phyloP scores from a whole-genome alignment of 1,284 basidiomycete genomes.

The Laetiporus sulphureus region DNA sequence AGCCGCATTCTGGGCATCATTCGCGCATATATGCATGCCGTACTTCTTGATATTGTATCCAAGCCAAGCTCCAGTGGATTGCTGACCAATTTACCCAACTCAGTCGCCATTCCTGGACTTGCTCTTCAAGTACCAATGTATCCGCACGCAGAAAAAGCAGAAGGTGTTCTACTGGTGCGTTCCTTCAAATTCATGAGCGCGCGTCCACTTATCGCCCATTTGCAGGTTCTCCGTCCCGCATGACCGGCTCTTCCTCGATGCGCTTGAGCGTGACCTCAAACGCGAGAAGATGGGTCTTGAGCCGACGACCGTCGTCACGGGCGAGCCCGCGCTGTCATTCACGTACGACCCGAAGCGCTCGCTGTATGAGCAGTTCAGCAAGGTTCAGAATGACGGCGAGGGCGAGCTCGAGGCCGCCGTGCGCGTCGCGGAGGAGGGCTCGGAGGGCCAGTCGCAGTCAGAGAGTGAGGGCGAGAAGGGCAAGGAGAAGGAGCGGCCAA shows the following conservation, averaged over 20 bases:
- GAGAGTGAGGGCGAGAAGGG: conserved; percentile 19
- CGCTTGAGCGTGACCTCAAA: conserved; percentile 88
- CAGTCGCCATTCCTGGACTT: conserved; percentile 90
- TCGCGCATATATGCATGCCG: no score
- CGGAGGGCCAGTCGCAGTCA: conserved; percentile 20
- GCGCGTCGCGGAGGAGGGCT: conserved; percentile 34
- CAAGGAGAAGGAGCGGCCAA: conserved; percentile 15
- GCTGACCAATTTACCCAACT: conserved; percentile 1
- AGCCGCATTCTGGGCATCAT: no score
- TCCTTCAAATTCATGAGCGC: not conserved
- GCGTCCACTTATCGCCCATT: not conserved
- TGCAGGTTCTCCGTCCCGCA: conserved; percentile 80
- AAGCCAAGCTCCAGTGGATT: not conserved
- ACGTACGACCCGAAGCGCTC: conserved; percentile 81
- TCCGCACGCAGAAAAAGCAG: conserved; percentile 94
- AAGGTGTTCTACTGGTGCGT: conserved; percentile 89
- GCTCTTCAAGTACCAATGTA: conserved; percentile 91
- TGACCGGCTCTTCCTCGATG: conserved; percentile 92
- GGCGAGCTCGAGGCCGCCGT: conserved; percentile 51
- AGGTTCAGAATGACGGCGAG: conserved; percentile 44
- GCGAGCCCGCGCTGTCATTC: conserved; percentile 80
- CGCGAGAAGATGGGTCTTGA: conserved; percentile 85
- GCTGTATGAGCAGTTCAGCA: conserved; percentile 81
- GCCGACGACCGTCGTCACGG: conserved; percentile 68
- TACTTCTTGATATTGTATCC: not conserved